phyloP scores from a whole-genome alignment of 805 yeast species.

The Candida ulmi region DNA sequence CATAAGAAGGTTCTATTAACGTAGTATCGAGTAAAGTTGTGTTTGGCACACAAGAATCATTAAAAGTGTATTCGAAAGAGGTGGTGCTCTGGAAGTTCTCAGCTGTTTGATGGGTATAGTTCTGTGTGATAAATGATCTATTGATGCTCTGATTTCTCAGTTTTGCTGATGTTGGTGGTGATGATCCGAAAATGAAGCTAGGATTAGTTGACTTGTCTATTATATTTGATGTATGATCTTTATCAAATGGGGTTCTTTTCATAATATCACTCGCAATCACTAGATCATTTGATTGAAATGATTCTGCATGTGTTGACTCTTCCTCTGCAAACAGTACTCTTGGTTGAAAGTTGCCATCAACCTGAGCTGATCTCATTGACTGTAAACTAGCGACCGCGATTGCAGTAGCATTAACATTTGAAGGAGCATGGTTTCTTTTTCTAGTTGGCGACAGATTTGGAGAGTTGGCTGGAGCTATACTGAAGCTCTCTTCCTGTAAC shows the following conservation, averaged over 20 bases:
- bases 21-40: background rate
- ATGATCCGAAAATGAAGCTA: background rate
- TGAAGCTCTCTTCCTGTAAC: background rate
- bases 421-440: background rate
- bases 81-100: background rate
- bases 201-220: background rate
- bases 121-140: background rate
- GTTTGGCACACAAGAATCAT: background rate
- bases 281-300: too few species aligned
- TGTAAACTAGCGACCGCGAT: background rate
- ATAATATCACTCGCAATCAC: background rate
- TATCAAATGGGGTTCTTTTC: background rate
- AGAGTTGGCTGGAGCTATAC: constrained; percentile 4
- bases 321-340: background rate
- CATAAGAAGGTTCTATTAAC: background rate
- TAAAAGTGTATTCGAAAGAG: background rate
- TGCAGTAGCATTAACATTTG: background rate
- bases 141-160: background rate
- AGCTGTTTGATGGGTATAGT: background rate
- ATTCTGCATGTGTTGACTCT: background rate
- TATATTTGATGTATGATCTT: background rate
- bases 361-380: background rate
- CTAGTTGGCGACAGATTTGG: constrained; percentile 2
- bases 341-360: background rate
- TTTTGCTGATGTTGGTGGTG: background rate